phyloP scores from a whole-genome alignment of 192 early-diverging fungal species.

The Funneliformis mosseae region DNA sequence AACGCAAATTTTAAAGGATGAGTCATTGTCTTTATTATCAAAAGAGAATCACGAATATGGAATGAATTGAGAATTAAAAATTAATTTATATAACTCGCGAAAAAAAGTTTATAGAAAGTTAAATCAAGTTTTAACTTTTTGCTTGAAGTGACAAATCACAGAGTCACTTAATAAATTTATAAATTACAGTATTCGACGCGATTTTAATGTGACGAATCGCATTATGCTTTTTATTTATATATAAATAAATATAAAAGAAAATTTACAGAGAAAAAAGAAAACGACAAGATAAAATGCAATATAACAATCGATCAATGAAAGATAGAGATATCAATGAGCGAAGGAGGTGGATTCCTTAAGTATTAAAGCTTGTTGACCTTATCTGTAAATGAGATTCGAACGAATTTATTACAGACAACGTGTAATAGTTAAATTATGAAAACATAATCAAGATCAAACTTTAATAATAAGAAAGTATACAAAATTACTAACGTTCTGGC shows the following conservation, averaged over 20 bases:
- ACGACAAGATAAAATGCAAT: no score
- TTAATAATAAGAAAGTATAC: background rate
- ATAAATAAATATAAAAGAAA: no score
- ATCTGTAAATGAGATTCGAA: background rate
- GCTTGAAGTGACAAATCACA: no score
- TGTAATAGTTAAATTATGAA: background rate
- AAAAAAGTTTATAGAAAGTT: background rate
- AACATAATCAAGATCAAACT: background rate
- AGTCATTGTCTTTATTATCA: background rate
- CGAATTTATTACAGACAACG: background rate
- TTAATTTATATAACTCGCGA: background rate
- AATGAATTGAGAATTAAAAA: background rate
- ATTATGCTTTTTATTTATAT: no score
- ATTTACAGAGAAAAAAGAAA: no score
- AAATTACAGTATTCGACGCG: no score
- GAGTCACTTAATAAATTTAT: no score
- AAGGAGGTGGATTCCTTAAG: no score
- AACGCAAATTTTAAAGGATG: slow-evolving; percentile 11
- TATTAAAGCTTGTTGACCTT: background rate
- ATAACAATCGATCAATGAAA: background rate
- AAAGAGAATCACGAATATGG: background rate
- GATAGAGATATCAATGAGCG: no score
- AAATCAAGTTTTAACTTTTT: background rate
- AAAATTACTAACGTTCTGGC: slow-evolving; percentile 40
- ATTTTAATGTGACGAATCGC: no score